Evolutionary conservation across 2,329 filamentous ascomycete species (phyloP), one percentile per base, ranked within the genome.

Genomic region (Sporothrix protearum): DNA sequence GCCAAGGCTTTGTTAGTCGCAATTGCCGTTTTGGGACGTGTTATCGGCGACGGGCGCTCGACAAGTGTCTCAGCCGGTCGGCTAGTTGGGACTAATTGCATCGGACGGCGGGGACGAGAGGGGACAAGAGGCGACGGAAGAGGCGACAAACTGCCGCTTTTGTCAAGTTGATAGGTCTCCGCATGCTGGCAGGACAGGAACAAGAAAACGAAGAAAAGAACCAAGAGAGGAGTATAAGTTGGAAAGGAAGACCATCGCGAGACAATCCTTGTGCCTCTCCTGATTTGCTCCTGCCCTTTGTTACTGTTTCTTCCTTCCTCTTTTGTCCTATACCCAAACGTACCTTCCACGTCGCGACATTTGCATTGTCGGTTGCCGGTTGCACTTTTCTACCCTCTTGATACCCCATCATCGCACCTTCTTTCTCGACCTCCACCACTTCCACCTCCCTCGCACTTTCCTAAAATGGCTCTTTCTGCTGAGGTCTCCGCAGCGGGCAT

Each of bases 21-120:
- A 67, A 51, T 67, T 67, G 45, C 64, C 64, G 64, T 8, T 67
- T 67, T 67, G 64, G 45, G 64, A 67, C 64, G 45, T 67, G 39
- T 67, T 51, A 51, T 14, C 45, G 64, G 53, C 45, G 28, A 22
- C 7, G 28, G 59, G 28, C 53, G 28, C 53, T 30, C 36, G 14
- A 45, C 22, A 36, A 36, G 16, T 42, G 47, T 68, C 47, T 42
- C 33, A 55, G 47, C 28, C 64, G 42, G 33, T 68, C 66, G 47
- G 64, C 47, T 42, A 68, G 47, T 42, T 9, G 66, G 66, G 49
- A 57, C 66, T 42, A 42, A 45, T 68, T 33, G 66, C 66, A 51
- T 30, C 42, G 45, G 28, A 16, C 47, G 36, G 59, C 36, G n/a
- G 36, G 6, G 7, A 16, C 19, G 33, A 19, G 51, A 55, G 25